These are phyloP conservation scores for Chondrus crispus DNA, from an alignment of 23 red algal genomes.

Conservation along the genomic window DNA sequence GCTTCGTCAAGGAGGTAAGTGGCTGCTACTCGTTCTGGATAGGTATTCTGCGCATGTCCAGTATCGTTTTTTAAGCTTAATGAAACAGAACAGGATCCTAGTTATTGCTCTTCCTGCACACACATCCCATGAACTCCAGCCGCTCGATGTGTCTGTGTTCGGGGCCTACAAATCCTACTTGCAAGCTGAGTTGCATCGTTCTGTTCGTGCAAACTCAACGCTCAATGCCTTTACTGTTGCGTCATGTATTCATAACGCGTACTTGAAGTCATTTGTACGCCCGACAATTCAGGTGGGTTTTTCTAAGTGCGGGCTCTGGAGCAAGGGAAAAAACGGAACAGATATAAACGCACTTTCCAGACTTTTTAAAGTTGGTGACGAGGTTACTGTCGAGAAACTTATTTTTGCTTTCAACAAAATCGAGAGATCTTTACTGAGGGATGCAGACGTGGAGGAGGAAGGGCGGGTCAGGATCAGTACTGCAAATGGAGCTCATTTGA, in stretches of 20 bases:
- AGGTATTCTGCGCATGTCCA: not conserved
- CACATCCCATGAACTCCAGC: slow-evolving; percentile 19
- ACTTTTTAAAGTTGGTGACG: too few relatives aligned
- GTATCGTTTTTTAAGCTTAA: not conserved
- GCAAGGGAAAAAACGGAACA: too few relatives aligned
- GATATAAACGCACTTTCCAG: too few relatives aligned
- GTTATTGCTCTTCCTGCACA: not conserved
- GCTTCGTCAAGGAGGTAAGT: not conserved
- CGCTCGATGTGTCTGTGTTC: slow-evolving; percentile 15
- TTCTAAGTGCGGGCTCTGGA: too few relatives aligned
- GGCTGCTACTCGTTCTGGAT: slow-evolving; percentile 3
- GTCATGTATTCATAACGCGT: not conserved
- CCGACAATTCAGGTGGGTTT: too few relatives aligned
- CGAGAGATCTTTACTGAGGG: not conserved
- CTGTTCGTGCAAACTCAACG: too few relatives aligned
- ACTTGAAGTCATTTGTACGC: not conserved
- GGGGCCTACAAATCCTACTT: not conserved
- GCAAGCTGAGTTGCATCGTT: not conserved
- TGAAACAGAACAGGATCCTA: not conserved
- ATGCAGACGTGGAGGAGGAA: not conserved
- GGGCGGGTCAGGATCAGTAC: not conserved
- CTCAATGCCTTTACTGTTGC: not conserved
- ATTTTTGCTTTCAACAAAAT: not conserved
- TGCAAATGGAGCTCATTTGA: not conserved
- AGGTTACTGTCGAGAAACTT: not conserved